Evolutionary conservation across 169 alveolate genomes (phyloP).

Genomic region (Eimeria necatrix): DNA sequence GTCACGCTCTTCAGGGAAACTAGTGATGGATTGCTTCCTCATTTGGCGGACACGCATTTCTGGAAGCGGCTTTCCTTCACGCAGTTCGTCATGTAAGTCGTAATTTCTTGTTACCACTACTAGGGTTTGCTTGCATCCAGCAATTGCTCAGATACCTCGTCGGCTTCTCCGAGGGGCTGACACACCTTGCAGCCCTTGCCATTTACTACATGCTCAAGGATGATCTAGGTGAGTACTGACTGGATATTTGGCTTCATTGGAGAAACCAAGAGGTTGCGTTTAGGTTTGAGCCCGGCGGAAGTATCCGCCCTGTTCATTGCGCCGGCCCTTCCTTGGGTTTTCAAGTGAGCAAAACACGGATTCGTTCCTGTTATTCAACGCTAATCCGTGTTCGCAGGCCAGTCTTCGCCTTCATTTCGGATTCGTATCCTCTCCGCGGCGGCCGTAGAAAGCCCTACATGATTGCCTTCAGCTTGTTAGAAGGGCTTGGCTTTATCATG

Average conservation of each 20-base stretch:
- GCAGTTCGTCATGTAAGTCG: conserved; percentile 77
- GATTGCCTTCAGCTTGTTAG: conserved; percentile 88
- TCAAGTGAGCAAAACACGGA: conserved; percentile 80
- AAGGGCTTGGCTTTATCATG: conserved; percentile 88
- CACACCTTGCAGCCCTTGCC: conserved; percentile 93
- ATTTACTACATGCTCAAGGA: conserved; percentile 93
- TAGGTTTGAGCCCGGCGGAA: conserved; percentile 81
- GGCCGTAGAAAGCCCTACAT: conserved; percentile 92
- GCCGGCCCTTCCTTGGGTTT: conserved; percentile 93
- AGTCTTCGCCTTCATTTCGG: conserved; percentile 88
- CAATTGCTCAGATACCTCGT: conserved; percentile 87
- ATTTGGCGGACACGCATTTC: conserved; percentile 62
- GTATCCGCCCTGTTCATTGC: conserved; percentile 89
- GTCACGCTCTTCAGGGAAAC: conserved; percentile 61
- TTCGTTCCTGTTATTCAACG: neutral
- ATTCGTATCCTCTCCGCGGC: conserved; percentile 87
- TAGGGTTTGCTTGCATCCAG: neutral
- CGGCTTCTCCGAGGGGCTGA: conserved; percentile 94
- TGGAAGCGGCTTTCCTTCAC: conserved; percentile 72
- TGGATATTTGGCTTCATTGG: neutral
- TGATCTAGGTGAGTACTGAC: conserved; percentile 82
- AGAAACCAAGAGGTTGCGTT: conserved; percentile 25
- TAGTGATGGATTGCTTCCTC: conserved; percentile 73
- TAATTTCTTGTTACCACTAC: neutral
- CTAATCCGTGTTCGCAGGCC: conserved; percentile 79